These are phyloP conservation scores for Uncinocarpus reesii DNA, from an alignment of 2,329 filamentous ascomycete genomes.

Conservation along the genomic window DNA sequence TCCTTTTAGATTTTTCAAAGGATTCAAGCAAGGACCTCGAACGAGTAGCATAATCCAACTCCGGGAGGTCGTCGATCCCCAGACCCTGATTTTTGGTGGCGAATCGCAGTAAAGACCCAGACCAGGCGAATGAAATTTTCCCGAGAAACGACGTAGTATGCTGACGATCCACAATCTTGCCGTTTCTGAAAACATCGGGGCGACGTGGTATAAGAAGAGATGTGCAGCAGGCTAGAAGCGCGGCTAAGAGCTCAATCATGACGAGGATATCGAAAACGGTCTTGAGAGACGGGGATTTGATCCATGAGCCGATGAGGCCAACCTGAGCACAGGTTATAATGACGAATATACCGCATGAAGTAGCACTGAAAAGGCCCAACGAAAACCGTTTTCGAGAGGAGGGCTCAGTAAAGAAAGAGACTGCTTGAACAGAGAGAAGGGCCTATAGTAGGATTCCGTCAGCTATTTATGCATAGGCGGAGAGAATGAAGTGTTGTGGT, in stretches of 20 bases:
- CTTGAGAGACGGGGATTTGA: neutral
- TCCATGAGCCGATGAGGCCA: slow-evolving; percentile 1
- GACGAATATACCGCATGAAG: slow-evolving; percentile 23
- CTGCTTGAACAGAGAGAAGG: slow-evolving; percentile 26
- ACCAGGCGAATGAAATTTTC: slow-evolving; percentile 59
- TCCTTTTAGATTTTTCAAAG: slow-evolving; percentile 29
- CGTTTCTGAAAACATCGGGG: slow-evolving; percentile 55
- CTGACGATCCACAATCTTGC: slow-evolving; percentile 52
- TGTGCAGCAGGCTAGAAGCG: slow-evolving; percentile 38
- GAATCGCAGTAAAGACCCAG: slow-evolving; percentile 43
- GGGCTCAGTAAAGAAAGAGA: slow-evolving; percentile 28
- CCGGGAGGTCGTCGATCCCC: slow-evolving; percentile 52
- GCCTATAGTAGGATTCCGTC: slow-evolving; percentile 16
- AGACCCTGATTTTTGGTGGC: slow-evolving; percentile 51
- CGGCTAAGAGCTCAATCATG: slow-evolving; percentile 20
- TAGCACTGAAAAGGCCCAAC: slow-evolving; percentile 26
- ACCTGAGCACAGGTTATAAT: slow-evolving; percentile 9
- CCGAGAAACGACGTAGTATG: slow-evolving; percentile 51
- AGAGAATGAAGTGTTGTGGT: neutral
- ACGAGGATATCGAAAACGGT: slow-evolving; percentile 4
- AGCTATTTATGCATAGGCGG: neutral
- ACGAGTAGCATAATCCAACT: slow-evolving; percentile 48
- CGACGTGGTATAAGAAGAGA: slow-evolving; percentile 54
- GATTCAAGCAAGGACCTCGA: slow-evolving; percentile 44
- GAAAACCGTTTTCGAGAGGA: slow-evolving; percentile 26